Evolutionary conservation across 2,329 filamentous ascomycete genomes (phyloP).

Genomic region (Exophiala sp.): DNA sequence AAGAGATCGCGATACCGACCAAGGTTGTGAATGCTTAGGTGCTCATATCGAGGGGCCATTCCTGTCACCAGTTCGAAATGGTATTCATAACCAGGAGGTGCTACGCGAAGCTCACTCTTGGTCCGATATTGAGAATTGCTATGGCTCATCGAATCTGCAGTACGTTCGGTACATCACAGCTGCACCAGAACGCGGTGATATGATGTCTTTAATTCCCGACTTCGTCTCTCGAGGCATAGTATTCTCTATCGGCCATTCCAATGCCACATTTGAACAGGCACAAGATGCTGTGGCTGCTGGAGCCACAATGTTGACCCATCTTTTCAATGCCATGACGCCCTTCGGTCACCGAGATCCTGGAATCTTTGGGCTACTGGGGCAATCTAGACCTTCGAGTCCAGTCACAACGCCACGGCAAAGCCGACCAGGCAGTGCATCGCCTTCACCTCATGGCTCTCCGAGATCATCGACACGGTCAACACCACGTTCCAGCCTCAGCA

Average conservation of each 20-base stretch:
- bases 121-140: slow-evolving; percentile 50
- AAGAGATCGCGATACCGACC: slow-evolving; percentile 52
- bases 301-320: slow-evolving; percentile 84
- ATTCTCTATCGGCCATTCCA: slow-evolving; percentile 80
- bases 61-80: slow-evolving; percentile 76
- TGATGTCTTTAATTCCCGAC: slow-evolving; percentile 65
- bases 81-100: slow-evolving; percentile 74
- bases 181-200: slow-evolving; percentile 74
- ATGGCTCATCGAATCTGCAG: slow-evolving; percentile 66
- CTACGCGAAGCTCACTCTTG: slow-evolving; percentile 61
- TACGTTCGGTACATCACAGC: slow-evolving; percentile 77
- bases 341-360: slow-evolving; percentile 89
- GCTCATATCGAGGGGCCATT: slow-evolving; percentile 92
- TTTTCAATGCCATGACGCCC: slow-evolving; percentile 92
- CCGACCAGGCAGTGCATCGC: slow-evolving; percentile 14
- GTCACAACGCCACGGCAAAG: slow-evolving; percentile 22
- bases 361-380: slow-evolving; percentile 79
- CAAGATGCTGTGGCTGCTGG: slow-evolving; percentile 68
- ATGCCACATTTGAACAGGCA: slow-evolving; percentile 81
- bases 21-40: slow-evolving; percentile 82
- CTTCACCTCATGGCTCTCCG: slow-evolving; percentile 20
- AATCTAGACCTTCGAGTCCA: slow-evolving; percentile 45
- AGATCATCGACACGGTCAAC: slow-evolving; percentile 23
- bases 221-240: slow-evolving; percentile 65
- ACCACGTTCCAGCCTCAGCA: slow-evolving; percentile 24